Percentiles rank a stretch among this genome's conserved stretches.
Evolutionary conservation across 2,329 filamentous ascomycete species (phyloP).

Genomic region (Thielaviopsis ethacetica): DNA sequence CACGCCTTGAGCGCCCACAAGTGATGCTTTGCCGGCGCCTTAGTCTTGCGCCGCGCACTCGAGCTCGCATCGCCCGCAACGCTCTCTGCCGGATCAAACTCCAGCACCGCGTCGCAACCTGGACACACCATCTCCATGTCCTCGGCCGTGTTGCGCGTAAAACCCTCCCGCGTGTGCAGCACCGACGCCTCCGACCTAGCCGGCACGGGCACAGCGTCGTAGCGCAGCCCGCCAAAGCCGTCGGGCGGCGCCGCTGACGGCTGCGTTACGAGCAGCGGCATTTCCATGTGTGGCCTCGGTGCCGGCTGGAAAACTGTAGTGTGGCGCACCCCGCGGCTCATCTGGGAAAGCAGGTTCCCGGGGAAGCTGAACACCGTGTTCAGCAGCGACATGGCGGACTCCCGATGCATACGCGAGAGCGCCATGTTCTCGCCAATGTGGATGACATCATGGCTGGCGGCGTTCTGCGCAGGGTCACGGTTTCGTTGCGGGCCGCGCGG

Average conservation of each 20-base stretch:
- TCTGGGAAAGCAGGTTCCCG: neutral
- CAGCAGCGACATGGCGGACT: too few relatives aligned
- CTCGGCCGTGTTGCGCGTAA: conserved; percentile 59
- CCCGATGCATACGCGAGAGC: too few relatives aligned
- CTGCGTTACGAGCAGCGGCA: neutral
- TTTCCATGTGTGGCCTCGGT: neutral
- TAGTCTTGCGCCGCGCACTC: conserved; percentile 25
- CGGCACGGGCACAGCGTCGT: conserved; percentile 16
- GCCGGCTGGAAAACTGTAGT: neutral
- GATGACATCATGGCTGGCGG: neutral
- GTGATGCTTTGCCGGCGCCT: conserved; percentile 43
- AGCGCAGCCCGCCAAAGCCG: neutral
- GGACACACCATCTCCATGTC: conserved; percentile 67
- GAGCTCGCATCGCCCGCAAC: conserved; percentile 8
- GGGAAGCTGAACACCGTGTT: too few relatives aligned
- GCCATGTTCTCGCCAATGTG: neutral
- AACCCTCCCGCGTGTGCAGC: conserved; percentile 45
- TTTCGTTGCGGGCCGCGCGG: neutral
- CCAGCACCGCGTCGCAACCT: conserved; percentile 71
- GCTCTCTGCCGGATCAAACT: conserved; percentile 40
- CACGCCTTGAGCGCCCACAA: conserved; percentile 87
- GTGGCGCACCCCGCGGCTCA: too few relatives aligned
- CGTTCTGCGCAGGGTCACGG: neutral
- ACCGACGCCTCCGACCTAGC: conserved; percentile 17
- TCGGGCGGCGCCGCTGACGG: neutral